phyloP scores from a whole-genome alignment of 306 rosid genomes.

The Cicer pinnatifidum region DNA sequence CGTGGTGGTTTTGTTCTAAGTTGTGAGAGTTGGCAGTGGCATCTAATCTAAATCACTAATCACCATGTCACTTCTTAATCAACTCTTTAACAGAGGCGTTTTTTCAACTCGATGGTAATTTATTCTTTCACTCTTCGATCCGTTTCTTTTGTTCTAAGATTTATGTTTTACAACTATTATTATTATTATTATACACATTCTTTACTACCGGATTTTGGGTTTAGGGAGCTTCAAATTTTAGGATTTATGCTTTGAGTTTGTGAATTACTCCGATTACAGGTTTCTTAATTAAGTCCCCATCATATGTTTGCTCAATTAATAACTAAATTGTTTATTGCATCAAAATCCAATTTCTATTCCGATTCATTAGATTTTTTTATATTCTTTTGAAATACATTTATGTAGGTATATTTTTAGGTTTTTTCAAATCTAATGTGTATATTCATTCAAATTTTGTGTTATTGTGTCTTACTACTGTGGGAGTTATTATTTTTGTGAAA shows the following conservation, averaged over 20 bases:
- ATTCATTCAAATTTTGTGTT: conserved; percentile 25
- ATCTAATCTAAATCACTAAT: not conserved
- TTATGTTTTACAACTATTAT: not conserved
- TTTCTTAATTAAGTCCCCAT: not conserved
- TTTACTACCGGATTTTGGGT: conserved; percentile 24
- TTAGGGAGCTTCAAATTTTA: conserved; percentile 19
- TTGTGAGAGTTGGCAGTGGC: not conserved
- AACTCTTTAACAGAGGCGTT: conserved; percentile 92
- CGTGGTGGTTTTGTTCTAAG: not conserved
- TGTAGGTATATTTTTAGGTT: conserved; percentile 9
- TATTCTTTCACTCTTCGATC: conserved; percentile 1
- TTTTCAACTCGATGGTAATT: conserved; percentile 84
- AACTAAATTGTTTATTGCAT: conserved; percentile 14
- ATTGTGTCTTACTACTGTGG: conserved; percentile 2
- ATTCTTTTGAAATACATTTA: not conserved
- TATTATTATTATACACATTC: not conserved
- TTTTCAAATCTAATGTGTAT: conserved; percentile 10
- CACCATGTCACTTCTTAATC: conserved; percentile 89
- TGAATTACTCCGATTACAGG: conserved; percentile 10
- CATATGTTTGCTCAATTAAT: conserved; percentile 11
- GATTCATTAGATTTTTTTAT: not conserved
- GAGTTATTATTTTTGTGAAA: conserved; percentile 28
- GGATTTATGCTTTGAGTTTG: not conserved
- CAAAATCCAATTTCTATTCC: conserved; percentile 20
- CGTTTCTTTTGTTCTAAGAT: not conserved